Base-by-base conservation (phyloP, 1,284 basidiomycete species). In the Papiliotrema nemorosa region DNA sequence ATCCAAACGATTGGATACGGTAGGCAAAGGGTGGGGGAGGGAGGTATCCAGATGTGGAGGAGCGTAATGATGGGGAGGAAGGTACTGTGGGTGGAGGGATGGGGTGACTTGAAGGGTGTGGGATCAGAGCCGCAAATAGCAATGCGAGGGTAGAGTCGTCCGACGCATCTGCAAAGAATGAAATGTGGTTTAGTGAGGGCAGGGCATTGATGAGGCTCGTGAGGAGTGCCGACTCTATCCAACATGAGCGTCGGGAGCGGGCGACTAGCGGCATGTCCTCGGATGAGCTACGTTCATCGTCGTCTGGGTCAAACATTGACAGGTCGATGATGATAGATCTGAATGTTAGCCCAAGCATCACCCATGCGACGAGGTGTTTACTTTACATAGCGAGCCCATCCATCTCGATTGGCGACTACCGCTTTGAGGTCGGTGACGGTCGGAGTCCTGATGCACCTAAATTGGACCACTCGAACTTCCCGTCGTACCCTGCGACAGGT, bases 81-180 rank as follows among this genome's bases (percentile, higher is more conserved):
- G 57, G 53, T 16, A 51, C 35, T 2, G 62, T 59, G 2, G 57
- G 49, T 3, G 61, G 61, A 13, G 62, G 60, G 22, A 60, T 49
- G 27, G 54, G 12, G 42, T 61, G 55, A 24, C 50, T 27, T 3
- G 57, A 59, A 14, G 63, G 60, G 54, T 66, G 64, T 18, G 62
- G 50, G 41, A 70, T 66, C 25, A 67, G 52, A 0, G 59, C 43
- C 1, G 64, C 55, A 45, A 71, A 67, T 20, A 70, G 54, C n/a
- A 73, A 54, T 2, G 64, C 60, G 13, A 72, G 57, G 10, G 71
- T 70, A 3, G 66, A 54, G 47, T 73, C 71, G 55, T 73, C 71
- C 13, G 66, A 66, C 4, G 66, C 63, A 52, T 73, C 71, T 10
- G 71, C 69, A 35, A 72, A 72, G 60, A 73, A 66, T 2, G 60